Conservation (phyloP, 345 rosid species). For the Salix purpurea region DNA sequence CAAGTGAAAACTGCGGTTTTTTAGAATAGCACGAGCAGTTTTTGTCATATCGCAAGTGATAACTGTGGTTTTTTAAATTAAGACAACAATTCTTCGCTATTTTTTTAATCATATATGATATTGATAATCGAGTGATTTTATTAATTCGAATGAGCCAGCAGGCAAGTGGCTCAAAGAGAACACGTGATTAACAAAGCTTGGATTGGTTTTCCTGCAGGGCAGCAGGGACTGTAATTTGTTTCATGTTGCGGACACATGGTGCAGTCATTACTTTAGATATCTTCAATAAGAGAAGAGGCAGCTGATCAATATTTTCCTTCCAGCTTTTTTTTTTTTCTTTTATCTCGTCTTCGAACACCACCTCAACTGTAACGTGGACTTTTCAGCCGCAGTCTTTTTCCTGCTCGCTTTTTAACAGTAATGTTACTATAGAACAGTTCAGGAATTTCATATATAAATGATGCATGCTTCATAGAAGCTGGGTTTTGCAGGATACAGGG, state of each 20-base stretch:
- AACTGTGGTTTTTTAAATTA: too few relatives aligned
- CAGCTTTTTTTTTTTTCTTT: not conserved
- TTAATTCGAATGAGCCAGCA: too few relatives aligned
- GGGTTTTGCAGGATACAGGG: not conserved
- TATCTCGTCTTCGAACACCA: not conserved
- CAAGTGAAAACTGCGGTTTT: too few relatives aligned
- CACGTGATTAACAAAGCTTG: not conserved
- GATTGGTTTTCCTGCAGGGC: not conserved
- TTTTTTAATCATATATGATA: too few relatives aligned
- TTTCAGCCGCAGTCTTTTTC: slow-evolving; percentile 1
- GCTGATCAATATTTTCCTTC: not conserved
- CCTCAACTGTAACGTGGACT: slow-evolving; percentile 13
- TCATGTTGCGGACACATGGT: not conserved
- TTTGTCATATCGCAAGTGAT: too few relatives aligned
- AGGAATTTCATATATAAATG: not conserved
- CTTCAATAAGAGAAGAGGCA: slow-evolving; percentile 6
- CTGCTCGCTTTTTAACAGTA: slow-evolving; percentile 11
- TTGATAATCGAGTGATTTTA: too few relatives aligned
- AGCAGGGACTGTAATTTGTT: not conserved
- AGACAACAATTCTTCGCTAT: too few relatives aligned
- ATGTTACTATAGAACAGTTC: slow-evolving; percentile 2
- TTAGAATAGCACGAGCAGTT: too few relatives aligned
- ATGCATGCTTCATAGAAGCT: not conserved
- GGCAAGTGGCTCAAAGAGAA: not conserved
- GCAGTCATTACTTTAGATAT: not conserved